phyloP scores from a whole-genome alignment of 2,329 filamentous ascomycete species.

The Oidium heveae region DNA sequence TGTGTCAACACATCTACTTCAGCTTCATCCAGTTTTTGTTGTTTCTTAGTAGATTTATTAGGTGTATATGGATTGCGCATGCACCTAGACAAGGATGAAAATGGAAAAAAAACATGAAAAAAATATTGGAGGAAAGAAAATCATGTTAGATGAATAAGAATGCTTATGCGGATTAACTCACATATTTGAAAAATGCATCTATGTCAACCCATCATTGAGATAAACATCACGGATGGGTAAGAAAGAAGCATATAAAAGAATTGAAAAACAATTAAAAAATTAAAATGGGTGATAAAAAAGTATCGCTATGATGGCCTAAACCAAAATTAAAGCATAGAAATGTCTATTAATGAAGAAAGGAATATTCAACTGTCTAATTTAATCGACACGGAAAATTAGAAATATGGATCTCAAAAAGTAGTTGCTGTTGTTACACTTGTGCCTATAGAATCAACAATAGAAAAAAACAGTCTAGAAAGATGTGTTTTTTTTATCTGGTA shows the following conservation, averaged over 20 bases:
- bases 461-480: neutral
- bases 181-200: neutral
- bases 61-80: too few relatives aligned
- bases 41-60: too few relatives aligned
- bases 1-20: too few relatives aligned
- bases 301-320: neutral
- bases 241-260: neutral
- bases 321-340: neutral
- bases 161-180: neutral
- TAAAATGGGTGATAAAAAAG: neutral
- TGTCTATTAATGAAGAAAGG: neutral
- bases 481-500: neutral
- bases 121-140: neutral
- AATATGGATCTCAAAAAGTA: neutral
- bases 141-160: neutral
- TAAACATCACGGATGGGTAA: neutral
- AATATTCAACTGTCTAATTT: neutral
- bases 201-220: neutral
- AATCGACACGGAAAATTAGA: neutral
- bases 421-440: neutral
- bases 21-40: too few relatives aligned
- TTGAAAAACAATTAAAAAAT: neutral
- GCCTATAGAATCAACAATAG: neutral
- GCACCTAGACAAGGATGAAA: neutral
- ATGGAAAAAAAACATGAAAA: neutral